A percentile compares a stretch with the other conserved stretches of the same genome.
Evolutionary conservation across 2,329 filamentous ascomycete species (phyloP).

Genomic region (Pseudogymnoascus sp.): DNA sequence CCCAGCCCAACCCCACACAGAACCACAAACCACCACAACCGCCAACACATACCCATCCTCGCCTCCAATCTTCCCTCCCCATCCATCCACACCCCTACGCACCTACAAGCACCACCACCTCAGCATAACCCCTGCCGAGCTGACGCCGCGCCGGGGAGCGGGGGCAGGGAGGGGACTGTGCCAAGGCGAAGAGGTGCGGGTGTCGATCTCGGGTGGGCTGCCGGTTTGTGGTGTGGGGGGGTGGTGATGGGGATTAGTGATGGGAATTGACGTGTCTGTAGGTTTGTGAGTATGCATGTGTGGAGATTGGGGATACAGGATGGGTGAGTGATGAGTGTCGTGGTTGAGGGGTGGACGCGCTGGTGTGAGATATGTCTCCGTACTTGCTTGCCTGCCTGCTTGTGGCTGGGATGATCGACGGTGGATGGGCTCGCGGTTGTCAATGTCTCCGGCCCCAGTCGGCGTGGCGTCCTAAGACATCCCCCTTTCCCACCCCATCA

Average conservation of each 20-base stretch:
- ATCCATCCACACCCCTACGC: not conserved
- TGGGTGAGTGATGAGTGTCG: not conserved
- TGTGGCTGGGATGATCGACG: too few species aligned
- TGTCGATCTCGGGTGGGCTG: slow-evolving; percentile 2
- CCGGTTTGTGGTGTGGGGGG: not conserved
- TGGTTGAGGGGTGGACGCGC: too few species aligned
- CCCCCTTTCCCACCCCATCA: not conserved
- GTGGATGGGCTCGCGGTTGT: too few species aligned
- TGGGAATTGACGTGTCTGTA: not conserved
- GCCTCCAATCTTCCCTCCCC: not conserved
- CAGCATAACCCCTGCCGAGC: not conserved
- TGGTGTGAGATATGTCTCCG: too few species aligned
- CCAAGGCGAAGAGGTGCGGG: not conserved
- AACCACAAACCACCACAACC: not conserved
- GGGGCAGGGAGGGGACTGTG: not conserved
- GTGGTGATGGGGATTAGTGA: not conserved
- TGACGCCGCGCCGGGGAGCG: not conserved
- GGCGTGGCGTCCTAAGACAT: not conserved
- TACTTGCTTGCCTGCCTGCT: too few species aligned
- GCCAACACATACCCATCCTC: not conserved
- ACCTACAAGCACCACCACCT: not conserved
- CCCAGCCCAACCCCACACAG: not conserved
- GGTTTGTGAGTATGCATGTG: not conserved
- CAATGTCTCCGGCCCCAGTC: not conserved
- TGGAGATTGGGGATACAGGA: not conserved